Conservation (phyloP, 352 stramenopile species). For the Phytophthora idaei region DNA sequence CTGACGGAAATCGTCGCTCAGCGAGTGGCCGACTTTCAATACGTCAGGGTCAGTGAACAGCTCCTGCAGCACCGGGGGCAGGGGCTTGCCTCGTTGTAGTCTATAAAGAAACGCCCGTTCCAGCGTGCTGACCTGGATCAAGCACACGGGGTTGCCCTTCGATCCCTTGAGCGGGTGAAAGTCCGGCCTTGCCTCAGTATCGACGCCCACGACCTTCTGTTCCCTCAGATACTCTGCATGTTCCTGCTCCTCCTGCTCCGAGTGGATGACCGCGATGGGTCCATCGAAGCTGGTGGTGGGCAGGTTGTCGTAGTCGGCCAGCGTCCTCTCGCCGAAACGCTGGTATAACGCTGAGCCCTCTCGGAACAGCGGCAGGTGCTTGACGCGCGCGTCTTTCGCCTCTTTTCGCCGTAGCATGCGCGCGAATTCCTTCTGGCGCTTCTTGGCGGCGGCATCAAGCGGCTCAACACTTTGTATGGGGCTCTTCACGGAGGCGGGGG, state of each 20-base stretch:
- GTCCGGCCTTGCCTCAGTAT: conserved; percentile 81
- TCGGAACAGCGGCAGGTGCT: conserved; percentile 76
- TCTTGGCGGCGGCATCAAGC: conserved; percentile 2
- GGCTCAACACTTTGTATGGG: background rate
- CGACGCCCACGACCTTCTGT: conserved; percentile 68
- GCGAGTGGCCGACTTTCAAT: conserved; percentile 81
- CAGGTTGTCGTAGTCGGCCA: conserved; percentile 58
- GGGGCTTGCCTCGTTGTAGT: conserved; percentile 51
- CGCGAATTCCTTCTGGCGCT: conserved; percentile 48
- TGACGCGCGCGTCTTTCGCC: conserved; percentile 52
- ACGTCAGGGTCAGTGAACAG: conserved; percentile 63
- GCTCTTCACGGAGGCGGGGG: background rate
- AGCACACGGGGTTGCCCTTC: conserved; percentile 68
- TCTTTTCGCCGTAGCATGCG: conserved; percentile 62
- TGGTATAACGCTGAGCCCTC: conserved; percentile 55
- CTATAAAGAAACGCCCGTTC: conserved; percentile 79
- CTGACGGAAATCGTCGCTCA: conserved; percentile 77
- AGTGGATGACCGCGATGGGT: conserved; percentile 68
- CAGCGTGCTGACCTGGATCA: conserved; percentile 82
- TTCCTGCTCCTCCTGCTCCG: conserved; percentile 53
- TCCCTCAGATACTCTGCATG: conserved; percentile 55
- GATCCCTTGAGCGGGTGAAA: conserved; percentile 55
- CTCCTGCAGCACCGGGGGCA: conserved; percentile 61
- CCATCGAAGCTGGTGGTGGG: conserved; percentile 57
- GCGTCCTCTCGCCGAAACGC: conserved; percentile 53